Evolutionary conservation across 2,329 filamentous ascomycete genomes (phyloP), one percentile per base, ranked within the genome.

Genomic region (Nothophaeocryptopus gaeumannii): DNA sequence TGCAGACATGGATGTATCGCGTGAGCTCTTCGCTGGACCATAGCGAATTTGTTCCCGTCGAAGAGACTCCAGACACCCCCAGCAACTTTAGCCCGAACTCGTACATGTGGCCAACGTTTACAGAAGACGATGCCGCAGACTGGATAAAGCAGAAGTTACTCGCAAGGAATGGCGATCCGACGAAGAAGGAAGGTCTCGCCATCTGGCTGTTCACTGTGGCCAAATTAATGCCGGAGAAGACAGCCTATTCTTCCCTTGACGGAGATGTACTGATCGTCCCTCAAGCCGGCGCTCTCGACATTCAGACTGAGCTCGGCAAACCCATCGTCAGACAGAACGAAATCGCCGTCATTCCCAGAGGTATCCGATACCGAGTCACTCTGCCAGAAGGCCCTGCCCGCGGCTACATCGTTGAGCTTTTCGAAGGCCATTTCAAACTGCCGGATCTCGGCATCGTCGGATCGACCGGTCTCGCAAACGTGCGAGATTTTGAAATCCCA

Each of bases 191-290:
- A 13, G 89, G 89, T 0, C 61, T 93, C 35, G 88, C 86, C 13
- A 89, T 92, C 51, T 84, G 86, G 67, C 79, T 92, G 45, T 95
- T 88, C 63, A 84, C 85, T 1, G 86, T 85, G 0, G 86, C 86
- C n/a, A 83, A 80, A 65, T 82, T 83, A 63, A 95, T 95, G 89
- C 74, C 75, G 35, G 72, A 76, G 13, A 78, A 79, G 33, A 77
- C 84, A 39, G 88, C 87, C 0, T 92, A 89, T 66, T 93, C 91
- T 74, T 90, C 86, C 2, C 84, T 88, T 0, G 84, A 86, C 49
- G 83, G 83, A n/a, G 83, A 86, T 60, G 78, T 82, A 54, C 69
- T 86, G 44, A 81, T 86, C 35, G 74, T 86, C 2, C 81, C 78
- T 0, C 83, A 86, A 51, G 75, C 81, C 53, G 83, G 83, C 3